Evolutionary conservation across 768 basidiomycete genomes (phyloP).

Genomic region (Phylloporus rhodoxanthus): DNA sequence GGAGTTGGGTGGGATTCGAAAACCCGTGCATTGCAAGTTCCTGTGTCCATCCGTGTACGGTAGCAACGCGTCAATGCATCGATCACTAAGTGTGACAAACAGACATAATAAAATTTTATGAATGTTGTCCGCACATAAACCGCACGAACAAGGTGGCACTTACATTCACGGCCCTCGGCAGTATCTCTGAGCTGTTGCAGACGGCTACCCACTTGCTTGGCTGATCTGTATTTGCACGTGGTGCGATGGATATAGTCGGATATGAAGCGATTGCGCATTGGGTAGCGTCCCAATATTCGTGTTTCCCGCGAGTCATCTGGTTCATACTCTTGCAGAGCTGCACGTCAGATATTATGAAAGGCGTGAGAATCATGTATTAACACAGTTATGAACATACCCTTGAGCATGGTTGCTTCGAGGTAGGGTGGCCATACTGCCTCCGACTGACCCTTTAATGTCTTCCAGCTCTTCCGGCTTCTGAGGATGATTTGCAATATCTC

Average conservation of each 20-base stretch:
- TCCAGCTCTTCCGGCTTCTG: constrained; percentile 69
- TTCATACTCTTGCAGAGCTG: constrained; percentile 67
- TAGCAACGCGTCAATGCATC: constrained; percentile 33
- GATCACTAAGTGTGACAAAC: constrained; percentile 31
- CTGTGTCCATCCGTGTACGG: constrained; percentile 22
- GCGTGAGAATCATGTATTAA: constrained; percentile 17
- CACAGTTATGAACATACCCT: constrained; percentile 42
- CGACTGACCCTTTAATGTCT: constrained; percentile 57
- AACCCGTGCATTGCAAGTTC: constrained; percentile 18
- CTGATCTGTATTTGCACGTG: constrained; percentile 65
- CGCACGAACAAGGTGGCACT: constrained; percentile 30
- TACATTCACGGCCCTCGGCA: constrained; percentile 64
- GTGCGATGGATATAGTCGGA: constrained; percentile 67
- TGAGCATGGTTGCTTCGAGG: constrained; percentile 70
- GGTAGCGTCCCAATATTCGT: constrained; percentile 66
- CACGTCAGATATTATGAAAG: constrained; percentile 9
- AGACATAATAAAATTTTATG: constrained; percentile 24
- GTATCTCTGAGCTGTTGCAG: constrained; percentile 75
- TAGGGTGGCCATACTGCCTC: constrained; percentile 79
- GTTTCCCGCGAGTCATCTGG: constrained; percentile 72
- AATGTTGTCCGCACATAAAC: constrained; percentile 23
- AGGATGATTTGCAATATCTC: constrained; percentile 65
- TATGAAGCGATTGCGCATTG: constrained; percentile 75
- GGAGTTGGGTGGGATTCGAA: constrained; percentile 11
- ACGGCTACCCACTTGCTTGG: constrained; percentile 78